These are phyloP conservation scores for Eucalyptus erythrocorys DNA, from an alignment of 345 rosid genomes.

Conservation along the genomic window DNA sequence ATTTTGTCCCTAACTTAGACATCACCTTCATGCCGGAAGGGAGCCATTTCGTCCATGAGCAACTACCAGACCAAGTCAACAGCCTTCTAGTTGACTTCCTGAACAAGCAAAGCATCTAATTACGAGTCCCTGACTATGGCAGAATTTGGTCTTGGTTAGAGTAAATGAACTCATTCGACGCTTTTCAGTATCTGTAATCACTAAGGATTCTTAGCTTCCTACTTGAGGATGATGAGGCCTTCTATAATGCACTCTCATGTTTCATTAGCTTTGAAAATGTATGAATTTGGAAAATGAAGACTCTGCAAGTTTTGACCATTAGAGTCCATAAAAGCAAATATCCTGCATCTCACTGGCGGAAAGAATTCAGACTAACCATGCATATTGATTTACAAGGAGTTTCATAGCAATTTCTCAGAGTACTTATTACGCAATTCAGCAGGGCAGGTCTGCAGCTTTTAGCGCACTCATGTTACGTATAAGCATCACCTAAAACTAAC, in stretches of 20 bases:
- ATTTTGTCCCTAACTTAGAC: constrained; percentile 25
- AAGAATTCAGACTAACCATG: neutral
- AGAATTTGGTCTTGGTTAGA: neutral
- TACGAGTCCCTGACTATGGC: neutral
- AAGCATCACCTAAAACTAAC: neutral
- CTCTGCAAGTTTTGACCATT: neutral
- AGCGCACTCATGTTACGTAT: neutral
- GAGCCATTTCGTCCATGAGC: constrained; percentile 26
- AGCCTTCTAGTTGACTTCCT: constrained; percentile 16
- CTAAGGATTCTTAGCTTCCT: neutral
- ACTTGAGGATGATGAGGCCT: neutral
- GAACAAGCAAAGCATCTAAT: neutral
- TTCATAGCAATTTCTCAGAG: neutral
- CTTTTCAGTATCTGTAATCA: neutral
- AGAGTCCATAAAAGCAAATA: neutral
- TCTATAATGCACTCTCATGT: neutral
- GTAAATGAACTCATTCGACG: neutral
- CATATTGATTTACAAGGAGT: neutral
- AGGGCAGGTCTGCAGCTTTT: neutral
- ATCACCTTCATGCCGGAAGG: constrained; percentile 13
- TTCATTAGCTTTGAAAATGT: neutral
- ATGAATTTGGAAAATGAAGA: neutral
- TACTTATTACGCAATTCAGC: neutral
- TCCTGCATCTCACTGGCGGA: neutral
- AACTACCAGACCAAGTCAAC: constrained; percentile 20